phyloP scores from a whole-genome alignment of 2,329 filamentous ascomycete genomes.

The Sporothrix dimorphospora region DNA sequence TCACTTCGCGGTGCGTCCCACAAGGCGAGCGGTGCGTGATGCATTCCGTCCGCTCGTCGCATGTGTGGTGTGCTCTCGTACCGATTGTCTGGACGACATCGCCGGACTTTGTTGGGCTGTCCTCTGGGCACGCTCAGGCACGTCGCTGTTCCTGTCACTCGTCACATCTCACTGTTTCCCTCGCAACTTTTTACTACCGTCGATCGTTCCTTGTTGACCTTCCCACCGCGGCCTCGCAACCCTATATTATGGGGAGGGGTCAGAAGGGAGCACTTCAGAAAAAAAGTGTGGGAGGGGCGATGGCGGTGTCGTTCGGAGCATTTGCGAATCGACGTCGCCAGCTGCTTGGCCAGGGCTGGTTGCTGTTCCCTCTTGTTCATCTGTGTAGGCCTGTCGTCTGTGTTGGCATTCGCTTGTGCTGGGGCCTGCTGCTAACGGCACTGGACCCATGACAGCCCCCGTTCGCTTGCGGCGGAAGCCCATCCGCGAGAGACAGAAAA shows the following conservation, averaged over 20 bases:
- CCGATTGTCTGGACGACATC: constrained; percentile 20
- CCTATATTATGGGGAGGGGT: constrained; percentile 13
- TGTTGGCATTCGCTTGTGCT: constrained; percentile 3
- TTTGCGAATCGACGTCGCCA: constrained; percentile 10
- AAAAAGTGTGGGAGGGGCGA: constrained; percentile 15
- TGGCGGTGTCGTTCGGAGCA: neutral
- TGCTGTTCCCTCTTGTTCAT: neutral
- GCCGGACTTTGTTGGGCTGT: neutral
- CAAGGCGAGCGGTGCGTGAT: constrained; percentile 23
- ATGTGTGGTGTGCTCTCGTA: neutral
- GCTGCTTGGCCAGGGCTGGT: neutral
- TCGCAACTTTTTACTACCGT: constrained; percentile 3
- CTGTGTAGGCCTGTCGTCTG: neutral
- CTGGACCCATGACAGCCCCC: neutral
- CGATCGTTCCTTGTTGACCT: constrained; percentile 19
- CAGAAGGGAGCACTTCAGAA: neutral
- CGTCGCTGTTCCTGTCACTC: constrained; percentile 18
- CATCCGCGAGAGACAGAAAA: neutral
- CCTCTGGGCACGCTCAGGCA: neutral
- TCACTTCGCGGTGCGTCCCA: neutral
- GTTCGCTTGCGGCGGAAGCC: constrained; percentile 19
- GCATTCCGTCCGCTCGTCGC: neutral
- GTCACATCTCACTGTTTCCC: constrained; percentile 27
- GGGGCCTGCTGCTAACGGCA: constrained; percentile 14
- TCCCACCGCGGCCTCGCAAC: constrained; percentile 2